Conservation (phyloP, 2,329 filamentous ascomycete genomes). For the Alternaria metachromatica region DNA sequence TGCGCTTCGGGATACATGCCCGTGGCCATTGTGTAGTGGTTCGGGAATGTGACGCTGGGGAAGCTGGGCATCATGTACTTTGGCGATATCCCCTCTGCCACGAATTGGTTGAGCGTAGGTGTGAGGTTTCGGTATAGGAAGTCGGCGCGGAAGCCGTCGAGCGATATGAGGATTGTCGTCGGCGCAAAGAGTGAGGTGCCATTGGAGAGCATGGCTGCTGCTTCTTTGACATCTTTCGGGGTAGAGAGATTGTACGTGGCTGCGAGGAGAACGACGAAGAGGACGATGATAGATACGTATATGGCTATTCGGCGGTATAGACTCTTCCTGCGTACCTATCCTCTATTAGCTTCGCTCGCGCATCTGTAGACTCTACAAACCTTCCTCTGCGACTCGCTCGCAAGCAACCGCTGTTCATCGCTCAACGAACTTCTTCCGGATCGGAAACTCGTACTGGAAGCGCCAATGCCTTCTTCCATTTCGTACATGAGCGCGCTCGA, state of each 20-base stretch:
- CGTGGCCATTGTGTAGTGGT: conserved; percentile 93
- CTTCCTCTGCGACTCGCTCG: conserved; percentile 55
- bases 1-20: conserved; percentile 92
- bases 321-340: conserved; percentile 40
- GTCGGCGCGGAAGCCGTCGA: conserved; percentile 95
- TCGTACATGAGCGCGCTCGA: conserved; percentile 84
- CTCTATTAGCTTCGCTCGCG: conserved; percentile 46
- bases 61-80: conserved; percentile 94
- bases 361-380: conserved; percentile 18
- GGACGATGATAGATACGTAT: conserved; percentile 55
- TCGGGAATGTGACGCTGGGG: conserved; percentile 92
- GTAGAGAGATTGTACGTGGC: conserved; percentile 64
- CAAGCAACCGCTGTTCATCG: conserved; percentile 61
- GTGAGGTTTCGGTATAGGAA: conserved; percentile 86
- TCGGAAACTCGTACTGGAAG: conserved; percentile 56
- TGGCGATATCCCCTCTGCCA: conserved; percentile 85
- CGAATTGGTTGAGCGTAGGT: conserved; percentile 78
- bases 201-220: conserved; percentile 64
- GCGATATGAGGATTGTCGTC: conserved; percentile 90
- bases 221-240: conserved; percentile 25
- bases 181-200: conserved; percentile 88
- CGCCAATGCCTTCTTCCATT: conserved; percentile 82
- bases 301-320: conserved; percentile 50
- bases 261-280: conserved; percentile 63
- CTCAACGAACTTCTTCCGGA: conserved; percentile 50